These are phyloP conservation scores for Zangia roseola DNA, from an alignment of 768 basidiomycete species.

Conservation along the genomic window DNA sequence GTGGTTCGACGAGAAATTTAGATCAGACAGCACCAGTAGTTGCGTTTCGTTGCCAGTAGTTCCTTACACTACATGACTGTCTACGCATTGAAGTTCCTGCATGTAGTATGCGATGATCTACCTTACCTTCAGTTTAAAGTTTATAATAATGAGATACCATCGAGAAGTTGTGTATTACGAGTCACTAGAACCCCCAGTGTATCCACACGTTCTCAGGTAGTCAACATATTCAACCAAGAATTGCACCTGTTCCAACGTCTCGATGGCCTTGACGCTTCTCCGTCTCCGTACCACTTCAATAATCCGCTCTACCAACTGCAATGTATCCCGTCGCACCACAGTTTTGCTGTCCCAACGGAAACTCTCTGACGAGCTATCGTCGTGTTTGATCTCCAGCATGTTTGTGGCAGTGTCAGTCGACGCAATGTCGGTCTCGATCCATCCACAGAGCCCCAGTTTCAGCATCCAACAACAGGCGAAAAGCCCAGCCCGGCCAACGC, in stretches of 20 bases:
- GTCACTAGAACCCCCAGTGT: neutral
- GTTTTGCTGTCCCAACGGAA: slow-evolving; percentile 23
- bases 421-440: slow-evolving; percentile 39
- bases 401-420: neutral
- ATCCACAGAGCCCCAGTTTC: slow-evolving; percentile 86
- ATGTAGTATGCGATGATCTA: slow-evolving; percentile 1
- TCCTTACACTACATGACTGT: slow-evolving; percentile 3
- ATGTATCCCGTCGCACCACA: slow-evolving; percentile 41
- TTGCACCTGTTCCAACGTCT: slow-evolving; percentile 90
- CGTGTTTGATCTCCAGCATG: slow-evolving; percentile 12
- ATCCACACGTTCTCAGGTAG: slow-evolving; percentile 40
- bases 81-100: neutral
- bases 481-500: slow-evolving; percentile 90
- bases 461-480: slow-evolving; percentile 92
- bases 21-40: slow-evolving; percentile 3
- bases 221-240: slow-evolving; percentile 80
- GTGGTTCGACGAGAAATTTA: slow-evolving; percentile 22
- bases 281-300: slow-evolving; percentile 72
- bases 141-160: neutral
- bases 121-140: neutral
- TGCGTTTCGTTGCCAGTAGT: slow-evolving; percentile 13
- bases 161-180: neutral
- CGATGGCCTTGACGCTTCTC: slow-evolving; percentile 86
- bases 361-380: neutral
- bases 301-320: slow-evolving; percentile 69